Evolutionary conservation across 2,329 filamentous ascomycete species (phyloP).

Genomic region (Tolypocladium tundrense): DNA sequence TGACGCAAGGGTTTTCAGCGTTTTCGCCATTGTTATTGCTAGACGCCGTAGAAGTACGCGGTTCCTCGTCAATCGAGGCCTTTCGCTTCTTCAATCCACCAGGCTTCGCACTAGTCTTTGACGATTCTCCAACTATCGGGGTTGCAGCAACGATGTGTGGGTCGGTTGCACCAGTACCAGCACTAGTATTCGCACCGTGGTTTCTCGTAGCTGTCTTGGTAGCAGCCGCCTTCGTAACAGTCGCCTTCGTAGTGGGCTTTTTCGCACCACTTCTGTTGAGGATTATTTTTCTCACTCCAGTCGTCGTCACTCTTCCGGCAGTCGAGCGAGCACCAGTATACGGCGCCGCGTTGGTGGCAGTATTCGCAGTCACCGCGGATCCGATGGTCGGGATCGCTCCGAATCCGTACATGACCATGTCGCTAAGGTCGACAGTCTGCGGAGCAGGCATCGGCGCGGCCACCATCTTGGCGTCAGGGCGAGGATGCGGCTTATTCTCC

Average conservation of each 20-base stretch:
- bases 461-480: slow-evolving; percentile 8
- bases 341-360: slow-evolving; percentile 1
- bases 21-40: not conserved
- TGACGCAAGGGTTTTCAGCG: not conserved
- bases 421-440: not conserved
- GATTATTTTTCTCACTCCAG: not conserved
- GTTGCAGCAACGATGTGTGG: not conserved
- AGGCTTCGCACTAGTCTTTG: not conserved
- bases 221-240: not conserved
- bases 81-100: not conserved
- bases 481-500: not conserved
- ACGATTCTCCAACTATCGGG: not conserved
- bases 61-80: not conserved
- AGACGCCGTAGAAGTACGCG: not conserved
- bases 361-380: slow-evolving; percentile 1
- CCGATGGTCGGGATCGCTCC: slow-evolving; percentile 10
- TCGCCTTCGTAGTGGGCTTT: not conserved
- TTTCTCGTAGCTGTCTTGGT: too few species aligned
- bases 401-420: slow-evolving; percentile 8
- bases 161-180: not conserved
- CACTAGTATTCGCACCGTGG: not conserved
- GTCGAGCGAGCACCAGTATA: not conserved
- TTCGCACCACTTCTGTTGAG: not conserved
- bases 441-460: slow-evolving; percentile 4
- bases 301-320: not conserved